Conservation (phyloP, 2,329 filamentous ascomycete genomes). For the Fusarium euwallaceae region DNA sequence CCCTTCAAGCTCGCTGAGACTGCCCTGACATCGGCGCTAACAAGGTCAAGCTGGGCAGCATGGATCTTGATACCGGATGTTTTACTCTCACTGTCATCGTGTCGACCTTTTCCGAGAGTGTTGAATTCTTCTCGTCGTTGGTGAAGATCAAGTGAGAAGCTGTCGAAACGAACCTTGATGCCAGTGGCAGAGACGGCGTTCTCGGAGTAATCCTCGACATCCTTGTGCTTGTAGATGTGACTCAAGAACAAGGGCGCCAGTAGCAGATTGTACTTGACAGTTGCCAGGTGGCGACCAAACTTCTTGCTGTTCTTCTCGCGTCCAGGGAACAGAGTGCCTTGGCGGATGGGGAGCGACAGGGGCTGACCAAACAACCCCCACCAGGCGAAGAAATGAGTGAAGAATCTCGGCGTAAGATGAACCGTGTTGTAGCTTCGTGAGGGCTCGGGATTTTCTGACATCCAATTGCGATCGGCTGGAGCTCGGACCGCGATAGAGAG, state of each 20-base stretch:
- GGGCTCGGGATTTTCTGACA: constrained; percentile 77
- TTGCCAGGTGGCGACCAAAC: constrained; percentile 96
- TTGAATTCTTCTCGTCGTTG: constrained; percentile 93
- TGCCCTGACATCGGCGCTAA: constrained; percentile 91
- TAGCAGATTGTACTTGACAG: constrained; percentile 96
- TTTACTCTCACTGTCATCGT: constrained; percentile 74
- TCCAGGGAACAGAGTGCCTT: constrained; percentile 91
- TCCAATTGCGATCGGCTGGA: constrained; percentile 89
- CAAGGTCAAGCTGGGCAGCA: constrained; percentile 90
- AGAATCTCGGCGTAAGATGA: constrained; percentile 94
- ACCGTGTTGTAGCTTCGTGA: constrained; percentile 97
- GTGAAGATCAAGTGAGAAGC: constrained; percentile 96
- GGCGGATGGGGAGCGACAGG: constrained; percentile 93
- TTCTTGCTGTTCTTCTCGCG: constrained; percentile 98
- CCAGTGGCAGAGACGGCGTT: constrained; percentile 88
- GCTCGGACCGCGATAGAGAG: constrained; percentile 92
- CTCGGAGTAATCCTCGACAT: constrained; percentile 86
- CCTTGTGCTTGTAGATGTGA: constrained; percentile 99
- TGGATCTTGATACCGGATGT: constrained; percentile 97
- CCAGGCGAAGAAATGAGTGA: constrained; percentile 98
- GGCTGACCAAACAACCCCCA: constrained; percentile 96
- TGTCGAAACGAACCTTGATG: constrained; percentile 95
- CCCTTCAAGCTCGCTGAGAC: constrained; percentile 91
- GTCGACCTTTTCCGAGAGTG: constrained; percentile 80
- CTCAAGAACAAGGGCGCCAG: constrained; percentile 94